A percentile compares a stretch with the other conserved stretches of the same genome.
phyloP scores from a whole-genome alignment of 768 basidiomycete genomes.

The Pilatotrama ljubarskyi region DNA sequence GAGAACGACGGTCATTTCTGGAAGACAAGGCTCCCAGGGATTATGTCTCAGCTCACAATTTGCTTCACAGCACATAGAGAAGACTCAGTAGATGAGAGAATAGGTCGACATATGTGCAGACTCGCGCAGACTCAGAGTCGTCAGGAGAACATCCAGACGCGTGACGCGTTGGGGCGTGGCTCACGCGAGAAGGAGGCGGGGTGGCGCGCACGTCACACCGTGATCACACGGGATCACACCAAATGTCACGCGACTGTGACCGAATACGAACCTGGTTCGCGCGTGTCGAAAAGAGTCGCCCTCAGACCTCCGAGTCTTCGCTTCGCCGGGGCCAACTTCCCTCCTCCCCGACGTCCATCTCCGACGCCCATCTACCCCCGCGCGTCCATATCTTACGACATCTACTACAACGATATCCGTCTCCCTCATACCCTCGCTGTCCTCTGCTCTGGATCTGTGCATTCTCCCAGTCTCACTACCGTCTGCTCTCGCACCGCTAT shows the following conservation, averaged over 20 bases:
- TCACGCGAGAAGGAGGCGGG: background rate
- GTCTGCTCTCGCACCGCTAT: slow-evolving; percentile 8
- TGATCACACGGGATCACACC: no score
- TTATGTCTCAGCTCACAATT: no score
- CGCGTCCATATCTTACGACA: slow-evolving; percentile 15
- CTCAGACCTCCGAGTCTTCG: background rate
- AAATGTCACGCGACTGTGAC: slow-evolving; percentile 20
- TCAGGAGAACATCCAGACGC: no score
- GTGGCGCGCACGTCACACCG: slow-evolving; percentile 4
- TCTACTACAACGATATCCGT: background rate
- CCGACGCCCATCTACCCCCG: slow-evolving; percentile 9
- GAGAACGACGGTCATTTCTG: background rate
- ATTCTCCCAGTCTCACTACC: no score
- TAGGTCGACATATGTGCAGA: no score
- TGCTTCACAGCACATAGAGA: no score
- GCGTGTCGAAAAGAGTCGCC: background rate
- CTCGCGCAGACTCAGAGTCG: no score
- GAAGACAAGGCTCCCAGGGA: background rate
- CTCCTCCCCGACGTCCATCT: no score
- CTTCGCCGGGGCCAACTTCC: slow-evolving; percentile 7
- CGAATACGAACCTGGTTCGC: slow-evolving; percentile 13
- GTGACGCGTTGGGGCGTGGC: no score
- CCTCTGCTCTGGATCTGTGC: slow-evolving; percentile 16
- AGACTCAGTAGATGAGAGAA: no score
- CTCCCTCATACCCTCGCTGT: background rate